Evolutionary conservation across 163 green algal species (phyloP).

Genomic region (Prototheca cutis): DNA sequence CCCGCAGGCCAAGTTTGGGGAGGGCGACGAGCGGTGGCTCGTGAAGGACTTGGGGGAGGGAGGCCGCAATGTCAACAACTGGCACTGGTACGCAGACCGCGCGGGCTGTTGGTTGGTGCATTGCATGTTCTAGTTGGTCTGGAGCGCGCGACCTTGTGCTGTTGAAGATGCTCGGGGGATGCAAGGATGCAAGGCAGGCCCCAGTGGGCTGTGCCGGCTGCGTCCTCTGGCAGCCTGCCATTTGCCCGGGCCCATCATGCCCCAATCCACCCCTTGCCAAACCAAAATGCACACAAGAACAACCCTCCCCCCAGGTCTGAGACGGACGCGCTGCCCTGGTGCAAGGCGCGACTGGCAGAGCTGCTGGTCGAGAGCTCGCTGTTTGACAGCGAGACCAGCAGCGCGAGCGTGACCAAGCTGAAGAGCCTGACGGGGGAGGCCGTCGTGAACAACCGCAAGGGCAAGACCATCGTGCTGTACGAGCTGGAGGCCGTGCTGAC

Average conservation of each 20-base stretch:
- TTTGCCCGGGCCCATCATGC: background rate
- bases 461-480: slow-evolving; percentile 70
- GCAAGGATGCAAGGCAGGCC: background rate
- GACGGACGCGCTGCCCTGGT: slow-evolving; percentile 72
- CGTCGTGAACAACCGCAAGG: slow-evolving; percentile 87
- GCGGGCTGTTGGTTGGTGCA: too few relatives aligned
- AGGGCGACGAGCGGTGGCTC: slow-evolving; percentile 84
- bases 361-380: slow-evolving; percentile 48
- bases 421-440: slow-evolving; percentile 51
- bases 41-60: slow-evolving; percentile 70
- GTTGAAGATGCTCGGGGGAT: too few relatives aligned
- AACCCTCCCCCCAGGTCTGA: slow-evolving; percentile 60
- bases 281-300: background rate
- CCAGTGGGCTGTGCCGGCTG: too few relatives aligned
- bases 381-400: background rate
- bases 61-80: slow-evolving; percentile 72
- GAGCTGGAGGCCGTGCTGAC: slow-evolving; percentile 71
- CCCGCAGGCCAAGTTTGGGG: slow-evolving; percentile 65
- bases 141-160: too few relatives aligned
- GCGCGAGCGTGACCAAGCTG: slow-evolving; percentile 9
- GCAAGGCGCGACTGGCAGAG: slow-evolving; percentile 43
- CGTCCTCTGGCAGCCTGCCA: too few relatives aligned
- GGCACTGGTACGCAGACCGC: slow-evolving; percentile 30
- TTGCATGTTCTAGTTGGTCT: too few relatives aligned
- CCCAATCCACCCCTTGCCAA: background rate